Conservation (phyloP, 805 yeast species). For the Wickerhamiella azyma region DNA sequence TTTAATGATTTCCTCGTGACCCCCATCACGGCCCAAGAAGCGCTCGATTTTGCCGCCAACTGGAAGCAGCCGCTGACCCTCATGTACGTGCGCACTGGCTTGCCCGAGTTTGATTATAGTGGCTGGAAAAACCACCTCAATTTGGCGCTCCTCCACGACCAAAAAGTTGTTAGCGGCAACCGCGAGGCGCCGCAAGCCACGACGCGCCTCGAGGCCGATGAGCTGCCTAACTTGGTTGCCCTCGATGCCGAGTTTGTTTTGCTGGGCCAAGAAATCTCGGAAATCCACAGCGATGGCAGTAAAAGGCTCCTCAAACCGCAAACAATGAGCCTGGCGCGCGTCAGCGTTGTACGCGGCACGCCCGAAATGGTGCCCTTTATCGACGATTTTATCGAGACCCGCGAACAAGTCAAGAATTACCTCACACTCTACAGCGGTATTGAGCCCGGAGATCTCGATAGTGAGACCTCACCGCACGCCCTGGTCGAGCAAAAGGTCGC, state of each 20-base stretch:
- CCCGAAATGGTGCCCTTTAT: slow-evolving; percentile 62
- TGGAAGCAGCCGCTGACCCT: slow-evolving; percentile 61
- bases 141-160: slow-evolving; percentile 54
- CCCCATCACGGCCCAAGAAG: slow-evolving; percentile 63
- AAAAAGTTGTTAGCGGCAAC: slow-evolving; percentile 56
- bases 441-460: slow-evolving; percentile 78
- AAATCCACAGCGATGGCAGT: slow-evolving; percentile 59
- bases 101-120: slow-evolving; percentile 29
- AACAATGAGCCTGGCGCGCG: slow-evolving; percentile 66
- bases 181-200: slow-evolving; percentile 51
- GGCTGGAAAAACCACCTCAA: slow-evolving; percentile 42
- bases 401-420: slow-evolving; percentile 58
- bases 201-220: slow-evolving; percentile 37
- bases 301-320: slow-evolving; percentile 62
- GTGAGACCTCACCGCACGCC: slow-evolving; percentile 45
- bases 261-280: slow-evolving; percentile 62
- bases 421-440: slow-evolving; percentile 90
- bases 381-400: slow-evolving; percentile 80
- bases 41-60: slow-evolving; percentile 49
- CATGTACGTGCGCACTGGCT: slow-evolving; percentile 13
- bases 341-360: slow-evolving; percentile 60
- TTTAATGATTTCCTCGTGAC: slow-evolving; percentile 86
- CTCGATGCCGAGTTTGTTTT: slow-evolving; percentile 95
- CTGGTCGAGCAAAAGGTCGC: slow-evolving; percentile 72
- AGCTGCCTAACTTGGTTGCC: slow-evolving; percentile 44